Conservation (phyloP, 169 alveolate species). For the Babesia sp. region DNA sequence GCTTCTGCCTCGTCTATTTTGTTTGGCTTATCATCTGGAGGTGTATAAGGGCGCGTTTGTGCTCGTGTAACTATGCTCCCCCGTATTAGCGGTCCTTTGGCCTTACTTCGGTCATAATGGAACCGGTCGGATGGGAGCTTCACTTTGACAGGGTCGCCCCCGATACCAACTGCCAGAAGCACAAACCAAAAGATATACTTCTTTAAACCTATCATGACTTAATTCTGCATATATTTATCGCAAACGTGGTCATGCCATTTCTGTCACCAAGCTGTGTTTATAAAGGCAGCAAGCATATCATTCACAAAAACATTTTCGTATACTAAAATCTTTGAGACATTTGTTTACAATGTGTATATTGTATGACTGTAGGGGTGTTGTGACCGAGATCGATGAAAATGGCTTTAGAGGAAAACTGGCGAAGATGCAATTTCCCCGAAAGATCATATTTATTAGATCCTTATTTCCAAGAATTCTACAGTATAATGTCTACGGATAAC, state of each 20-base stretch:
- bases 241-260: no score
- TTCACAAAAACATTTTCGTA: no score
- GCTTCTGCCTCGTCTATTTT: no score
- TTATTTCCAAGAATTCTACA: neutral
- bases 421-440: neutral
- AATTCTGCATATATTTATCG: no score
- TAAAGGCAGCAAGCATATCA: no score
- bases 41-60: neutral
- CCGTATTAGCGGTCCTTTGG: slow-evolving; percentile 6
- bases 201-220: neutral
- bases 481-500: neutral
- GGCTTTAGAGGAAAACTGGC: neutral
- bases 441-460: neutral
- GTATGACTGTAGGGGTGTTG: no score
- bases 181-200: neutral
- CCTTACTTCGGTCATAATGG: neutral
- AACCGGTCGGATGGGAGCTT: slow-evolving; percentile 7
- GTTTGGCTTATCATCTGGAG: neutral
- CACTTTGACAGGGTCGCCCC: neutral
- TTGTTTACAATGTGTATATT: no score
- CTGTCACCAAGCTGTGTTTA: no score
- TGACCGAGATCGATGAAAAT: neutral
- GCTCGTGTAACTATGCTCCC: slow-evolving; percentile 11
- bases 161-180: neutral
- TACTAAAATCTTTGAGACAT: no score